phyloP scores from a whole-genome alignment of 2,329 filamentous ascomycete species.

The Diaporthe longicolla region DNA sequence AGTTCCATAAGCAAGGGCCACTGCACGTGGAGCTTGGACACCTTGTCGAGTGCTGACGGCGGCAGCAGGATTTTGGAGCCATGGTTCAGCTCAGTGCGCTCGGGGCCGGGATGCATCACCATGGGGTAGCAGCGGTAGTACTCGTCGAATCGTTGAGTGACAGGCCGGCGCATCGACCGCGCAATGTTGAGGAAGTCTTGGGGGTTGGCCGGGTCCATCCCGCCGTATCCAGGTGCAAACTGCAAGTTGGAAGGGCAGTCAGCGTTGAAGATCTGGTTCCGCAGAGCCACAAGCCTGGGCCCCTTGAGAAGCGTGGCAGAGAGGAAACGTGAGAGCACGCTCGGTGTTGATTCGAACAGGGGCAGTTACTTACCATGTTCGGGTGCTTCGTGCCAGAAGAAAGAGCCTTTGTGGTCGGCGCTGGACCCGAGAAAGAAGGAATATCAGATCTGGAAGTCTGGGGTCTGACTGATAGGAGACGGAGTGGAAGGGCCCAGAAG shows the following conservation, averaged over 20 bases:
- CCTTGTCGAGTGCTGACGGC: slow-evolving; percentile 96
- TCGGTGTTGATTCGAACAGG: not conserved
- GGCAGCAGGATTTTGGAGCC: slow-evolving; percentile 98
- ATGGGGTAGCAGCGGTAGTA: slow-evolving; percentile 98
- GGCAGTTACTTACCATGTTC: slow-evolving; percentile 45
- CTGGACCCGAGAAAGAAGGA: not conserved
- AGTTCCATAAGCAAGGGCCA: slow-evolving; percentile 98
- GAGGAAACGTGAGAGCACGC: not conserved
- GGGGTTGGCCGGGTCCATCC: slow-evolving; percentile 63
- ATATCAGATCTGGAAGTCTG: not conserved
- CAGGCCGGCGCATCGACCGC: slow-evolving; percentile 59
- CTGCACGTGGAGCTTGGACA: slow-evolving; percentile 94
- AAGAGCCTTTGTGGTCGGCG: not conserved
- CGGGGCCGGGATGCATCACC: slow-evolving; percentile 91
- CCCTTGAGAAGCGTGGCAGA: not conserved
- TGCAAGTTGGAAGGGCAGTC: slow-evolving; percentile 44
- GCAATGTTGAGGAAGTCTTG: slow-evolving; percentile 65
- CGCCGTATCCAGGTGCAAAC: slow-evolving; percentile 57
- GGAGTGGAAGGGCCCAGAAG: not conserved
- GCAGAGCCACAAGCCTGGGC: not conserved
- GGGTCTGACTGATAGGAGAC: not conserved
- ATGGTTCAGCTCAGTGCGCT: slow-evolving; percentile 91
- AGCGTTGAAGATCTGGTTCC: not conserved
- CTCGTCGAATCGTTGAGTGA: slow-evolving; percentile 90
- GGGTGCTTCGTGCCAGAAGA: not conserved